Percentiles rank a stretch among this genome's conserved stretches.
Conservation (phyloP, 768 basidiomycete species). For the Tulasnella sp. region DNA sequence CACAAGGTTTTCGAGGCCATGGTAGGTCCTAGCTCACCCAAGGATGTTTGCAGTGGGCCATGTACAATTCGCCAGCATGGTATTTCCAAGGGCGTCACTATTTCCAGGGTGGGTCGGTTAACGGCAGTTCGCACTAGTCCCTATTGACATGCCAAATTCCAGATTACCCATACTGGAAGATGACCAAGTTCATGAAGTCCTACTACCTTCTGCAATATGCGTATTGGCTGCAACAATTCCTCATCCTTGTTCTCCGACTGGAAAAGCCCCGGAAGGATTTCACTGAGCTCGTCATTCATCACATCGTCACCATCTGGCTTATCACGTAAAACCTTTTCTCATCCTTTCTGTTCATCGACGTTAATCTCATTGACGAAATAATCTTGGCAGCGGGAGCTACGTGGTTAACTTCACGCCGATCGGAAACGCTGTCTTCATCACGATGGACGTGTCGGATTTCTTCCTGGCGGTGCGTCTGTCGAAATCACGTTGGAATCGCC, state of each 20-base stretch:
- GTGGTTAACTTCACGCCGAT: slow-evolving; percentile 75
- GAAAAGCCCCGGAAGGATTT: slow-evolving; percentile 97
- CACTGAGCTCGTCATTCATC: slow-evolving; percentile 79
- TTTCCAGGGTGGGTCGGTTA: slow-evolving; percentile 66
- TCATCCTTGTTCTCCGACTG: slow-evolving; percentile 75
- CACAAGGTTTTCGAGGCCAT: neutral
- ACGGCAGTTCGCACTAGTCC: neutral
- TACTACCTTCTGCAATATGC: slow-evolving; percentile 93
- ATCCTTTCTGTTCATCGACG: neutral
- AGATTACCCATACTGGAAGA: slow-evolving; percentile 89
- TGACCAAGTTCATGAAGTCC: slow-evolving; percentile 76
- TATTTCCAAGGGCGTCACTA: slow-evolving; percentile 82
- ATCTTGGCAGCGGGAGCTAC: slow-evolving; percentile 69
- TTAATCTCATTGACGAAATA: neutral
- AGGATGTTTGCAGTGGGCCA: slow-evolving; percentile 57
- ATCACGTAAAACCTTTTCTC: slow-evolving; percentile 58
- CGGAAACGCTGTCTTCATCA: slow-evolving; percentile 87
- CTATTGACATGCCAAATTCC: neutral
- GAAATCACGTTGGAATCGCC: neutral
- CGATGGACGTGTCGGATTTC: slow-evolving; percentile 64
- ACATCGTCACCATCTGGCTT: slow-evolving; percentile 91
- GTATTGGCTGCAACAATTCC: slow-evolving; percentile 92
- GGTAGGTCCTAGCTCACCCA: neutral
- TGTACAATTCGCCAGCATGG: slow-evolving; percentile 74
- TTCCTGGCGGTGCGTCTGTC: slow-evolving; percentile 29